A percentile compares a stretch with the other conserved stretches of the same genome.
phyloP scores from a whole-genome alignment of 2,329 filamentous ascomycete species.

The Penicillium verrucosum region DNA sequence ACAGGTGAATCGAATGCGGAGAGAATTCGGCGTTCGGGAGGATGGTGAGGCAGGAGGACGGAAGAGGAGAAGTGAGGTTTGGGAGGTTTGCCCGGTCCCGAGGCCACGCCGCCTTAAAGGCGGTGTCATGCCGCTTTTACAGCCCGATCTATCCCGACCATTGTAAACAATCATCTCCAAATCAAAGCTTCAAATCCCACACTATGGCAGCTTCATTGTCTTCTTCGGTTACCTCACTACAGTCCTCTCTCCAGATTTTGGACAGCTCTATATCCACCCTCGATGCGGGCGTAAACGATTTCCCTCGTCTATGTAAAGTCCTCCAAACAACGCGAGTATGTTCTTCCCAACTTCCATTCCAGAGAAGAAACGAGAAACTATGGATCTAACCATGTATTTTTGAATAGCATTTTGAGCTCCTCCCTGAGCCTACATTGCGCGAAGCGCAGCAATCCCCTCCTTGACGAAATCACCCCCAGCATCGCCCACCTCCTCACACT shows the following conservation, averaged over 20 bases:
- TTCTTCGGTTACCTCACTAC: slow-evolving; percentile 59
- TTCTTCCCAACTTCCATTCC: background rate
- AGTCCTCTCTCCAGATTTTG: slow-evolving; percentile 59
- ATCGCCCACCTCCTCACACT: slow-evolving; percentile 74
- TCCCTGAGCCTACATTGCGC: slow-evolving; percentile 77
- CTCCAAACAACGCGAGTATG: slow-evolving; percentile 61
- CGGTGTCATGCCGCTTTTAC: slow-evolving; percentile 30
- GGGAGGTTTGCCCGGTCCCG: slow-evolving; percentile 38
- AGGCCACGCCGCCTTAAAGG: slow-evolving; percentile 27
- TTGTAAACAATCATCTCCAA: slow-evolving; percentile 26
- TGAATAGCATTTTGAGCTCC: slow-evolving; percentile 81
- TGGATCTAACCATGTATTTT: background rate
- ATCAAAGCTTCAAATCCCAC: background rate
- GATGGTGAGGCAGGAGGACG: slow-evolving; percentile 30
- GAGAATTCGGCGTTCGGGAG: slow-evolving; percentile 26
- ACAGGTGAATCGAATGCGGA: slow-evolving; percentile 36
- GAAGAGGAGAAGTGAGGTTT: slow-evolving; percentile 35
- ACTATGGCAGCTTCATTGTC: slow-evolving; percentile 50
- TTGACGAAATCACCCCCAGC: slow-evolving; percentile 86
- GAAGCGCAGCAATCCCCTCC: slow-evolving; percentile 79
- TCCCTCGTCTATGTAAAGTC: slow-evolving; percentile 60
- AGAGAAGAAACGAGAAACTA: background rate
- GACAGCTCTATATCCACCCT: slow-evolving; percentile 62
- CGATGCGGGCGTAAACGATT: slow-evolving; percentile 61
- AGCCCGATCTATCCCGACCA: slow-evolving; percentile 21